These are phyloP conservation scores for Phytophthora capsici DNA, from an alignment of 352 stramenopile species.

Conservation along the genomic window DNA sequence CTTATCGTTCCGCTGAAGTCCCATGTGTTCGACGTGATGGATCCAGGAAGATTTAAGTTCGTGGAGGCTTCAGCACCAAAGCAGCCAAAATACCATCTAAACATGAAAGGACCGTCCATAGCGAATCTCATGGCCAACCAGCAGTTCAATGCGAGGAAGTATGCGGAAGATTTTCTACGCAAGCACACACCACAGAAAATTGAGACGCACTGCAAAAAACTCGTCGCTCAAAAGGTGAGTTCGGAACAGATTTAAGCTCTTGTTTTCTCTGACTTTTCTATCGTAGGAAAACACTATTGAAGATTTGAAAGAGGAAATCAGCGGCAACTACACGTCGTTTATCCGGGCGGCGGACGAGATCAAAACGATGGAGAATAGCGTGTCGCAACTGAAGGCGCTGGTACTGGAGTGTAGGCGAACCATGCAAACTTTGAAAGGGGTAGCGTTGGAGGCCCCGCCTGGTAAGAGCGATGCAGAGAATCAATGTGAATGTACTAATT, in stretches of 20 bases:
- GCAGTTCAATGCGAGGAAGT: conserved; percentile 73
- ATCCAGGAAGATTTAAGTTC: conserved; percentile 69
- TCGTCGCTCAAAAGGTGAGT: conserved; percentile 74
- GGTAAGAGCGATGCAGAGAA: conserved; percentile 24
- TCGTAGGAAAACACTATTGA: conserved; percentile 82
- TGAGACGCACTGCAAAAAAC: conserved; percentile 73
- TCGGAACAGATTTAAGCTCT: not conserved
- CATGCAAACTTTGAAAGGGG: conserved; percentile 58
- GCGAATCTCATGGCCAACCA: conserved; percentile 79
- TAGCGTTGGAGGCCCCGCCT: conserved; percentile 52
- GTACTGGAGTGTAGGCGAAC: conserved; percentile 81
- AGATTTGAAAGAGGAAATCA: conserved; percentile 85
- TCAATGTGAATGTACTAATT: not conserved
- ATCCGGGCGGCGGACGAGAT: conserved; percentile 76
- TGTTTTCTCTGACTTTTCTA: not conserved
- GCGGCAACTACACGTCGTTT: conserved; percentile 83
- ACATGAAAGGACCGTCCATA: conserved; percentile 73
- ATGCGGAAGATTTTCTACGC: conserved; percentile 80
- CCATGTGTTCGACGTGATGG: conserved; percentile 72
- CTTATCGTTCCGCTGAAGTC: conserved; percentile 79
- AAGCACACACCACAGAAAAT: conserved; percentile 82
- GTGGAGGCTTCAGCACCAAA: conserved; percentile 50
- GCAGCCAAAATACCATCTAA: conserved; percentile 73
- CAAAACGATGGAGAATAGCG: conserved; percentile 86
- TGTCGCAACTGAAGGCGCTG: conserved; percentile 78